These are phyloP conservation scores for Echria macrotheca DNA, from an alignment of 495 filamentous ascomycete species.

Conservation along the genomic window DNA sequence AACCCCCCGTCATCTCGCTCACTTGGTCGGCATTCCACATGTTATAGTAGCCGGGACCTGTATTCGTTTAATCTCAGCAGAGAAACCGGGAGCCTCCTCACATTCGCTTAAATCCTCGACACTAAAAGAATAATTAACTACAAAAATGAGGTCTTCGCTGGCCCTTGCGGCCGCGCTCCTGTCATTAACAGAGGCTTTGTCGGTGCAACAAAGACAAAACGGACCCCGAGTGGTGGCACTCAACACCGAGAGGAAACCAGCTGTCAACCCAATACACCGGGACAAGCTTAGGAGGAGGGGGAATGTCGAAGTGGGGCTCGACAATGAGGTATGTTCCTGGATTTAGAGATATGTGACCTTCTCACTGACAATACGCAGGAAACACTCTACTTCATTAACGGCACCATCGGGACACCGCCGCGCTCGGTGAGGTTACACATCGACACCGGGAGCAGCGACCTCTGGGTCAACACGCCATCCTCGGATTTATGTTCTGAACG, in stretches of 20 bases:
- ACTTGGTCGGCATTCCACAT: neutral
- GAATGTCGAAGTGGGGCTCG: constrained; percentile 35
- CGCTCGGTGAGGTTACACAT: constrained; percentile 61
- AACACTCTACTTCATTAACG: constrained; percentile 66
- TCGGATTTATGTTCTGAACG: constrained; percentile 54
- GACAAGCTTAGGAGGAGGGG: constrained; percentile 44
- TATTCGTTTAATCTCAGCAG: neutral
- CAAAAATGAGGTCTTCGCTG: constrained; percentile 8
- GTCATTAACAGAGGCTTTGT: constrained; percentile 13
- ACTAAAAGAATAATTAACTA: neutral
- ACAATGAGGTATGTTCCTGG: constrained; percentile 41
- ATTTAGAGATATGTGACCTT: neutral
- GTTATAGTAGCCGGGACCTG: neutral
- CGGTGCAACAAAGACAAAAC: constrained; percentile 16
- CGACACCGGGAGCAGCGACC: constrained; percentile 83
- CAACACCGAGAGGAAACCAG: constrained; percentile 37
- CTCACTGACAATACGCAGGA: no score
- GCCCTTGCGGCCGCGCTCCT: constrained; percentile 20
- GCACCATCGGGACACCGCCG: constrained; percentile 65
- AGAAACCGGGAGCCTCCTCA: neutral
- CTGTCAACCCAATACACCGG: constrained; percentile 35
- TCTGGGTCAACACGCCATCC: constrained; percentile 72
- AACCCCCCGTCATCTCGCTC: neutral
- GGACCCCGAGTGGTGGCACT: constrained; percentile 43
- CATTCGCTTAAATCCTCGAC: neutral